Conservation (phyloP, 2,329 filamentous ascomycete species). For the Hymenoscyphus scutula region DNA sequence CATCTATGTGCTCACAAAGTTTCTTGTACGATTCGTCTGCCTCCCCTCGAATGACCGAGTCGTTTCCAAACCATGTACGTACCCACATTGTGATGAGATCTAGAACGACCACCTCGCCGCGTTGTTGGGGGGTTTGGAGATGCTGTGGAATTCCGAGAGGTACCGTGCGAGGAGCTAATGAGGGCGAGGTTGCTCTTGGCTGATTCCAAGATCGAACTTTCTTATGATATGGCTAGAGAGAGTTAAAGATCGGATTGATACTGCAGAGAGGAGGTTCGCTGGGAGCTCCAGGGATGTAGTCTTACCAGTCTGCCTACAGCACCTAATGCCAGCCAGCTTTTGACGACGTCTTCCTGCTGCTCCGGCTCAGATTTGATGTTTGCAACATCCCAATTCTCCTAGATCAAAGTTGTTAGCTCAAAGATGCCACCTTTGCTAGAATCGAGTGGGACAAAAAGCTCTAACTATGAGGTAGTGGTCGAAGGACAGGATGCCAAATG, state of each 20-base stretch:
- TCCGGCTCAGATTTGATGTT: neutral
- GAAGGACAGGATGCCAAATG: no score
- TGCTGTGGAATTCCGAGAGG: neutral
- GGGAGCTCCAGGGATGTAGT: neutral
- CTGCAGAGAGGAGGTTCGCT: neutral
- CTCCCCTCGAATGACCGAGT: neutral
- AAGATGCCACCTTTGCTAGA: no score
- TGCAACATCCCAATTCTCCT: conserved; percentile 4
- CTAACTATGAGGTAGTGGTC: no score
- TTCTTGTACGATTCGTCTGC: neutral
- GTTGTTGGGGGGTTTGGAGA: conserved; percentile 8
- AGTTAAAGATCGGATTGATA: neutral
- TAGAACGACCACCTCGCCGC: neutral
- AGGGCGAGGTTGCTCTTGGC: no score
- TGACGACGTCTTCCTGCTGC: conserved; percentile 5
- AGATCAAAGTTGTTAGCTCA: neutral
- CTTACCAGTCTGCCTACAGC: conserved; percentile 3
- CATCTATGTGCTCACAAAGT: conserved; percentile 1
- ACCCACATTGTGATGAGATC: neutral
- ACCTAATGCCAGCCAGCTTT: neutral
- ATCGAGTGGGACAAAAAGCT: no score
- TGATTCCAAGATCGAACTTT: neutral
- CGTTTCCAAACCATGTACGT: conserved; percentile 8
- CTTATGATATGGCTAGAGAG: neutral
- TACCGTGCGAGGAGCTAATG: neutral